Conservation (phyloP, 495 filamentous ascomycete species). For the Aspergillus egyptiacus region DNA sequence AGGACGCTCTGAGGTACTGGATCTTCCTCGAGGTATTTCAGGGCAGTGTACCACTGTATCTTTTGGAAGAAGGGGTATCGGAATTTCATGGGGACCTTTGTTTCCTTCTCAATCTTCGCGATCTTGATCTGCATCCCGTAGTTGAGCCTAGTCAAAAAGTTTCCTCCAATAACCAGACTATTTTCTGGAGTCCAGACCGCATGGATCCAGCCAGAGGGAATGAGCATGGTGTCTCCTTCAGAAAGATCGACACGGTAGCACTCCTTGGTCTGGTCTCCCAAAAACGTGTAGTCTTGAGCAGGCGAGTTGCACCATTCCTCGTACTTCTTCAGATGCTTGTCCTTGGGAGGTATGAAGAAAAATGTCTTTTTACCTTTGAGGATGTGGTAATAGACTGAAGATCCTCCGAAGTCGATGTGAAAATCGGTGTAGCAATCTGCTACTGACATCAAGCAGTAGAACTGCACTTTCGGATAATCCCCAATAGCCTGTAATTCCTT, state of each 20-base stretch:
- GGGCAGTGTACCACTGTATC: slow-evolving; percentile 65
- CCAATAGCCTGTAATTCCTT: slow-evolving; percentile 51
- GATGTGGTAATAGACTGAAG: slow-evolving; percentile 74
- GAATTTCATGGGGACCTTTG: slow-evolving; percentile 63
- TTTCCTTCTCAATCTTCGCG: slow-evolving; percentile 66
- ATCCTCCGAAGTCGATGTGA: slow-evolving; percentile 76
- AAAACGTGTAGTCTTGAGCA: slow-evolving; percentile 64
- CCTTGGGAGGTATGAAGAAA: slow-evolving; percentile 71
- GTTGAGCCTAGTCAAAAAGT: slow-evolving; percentile 65
- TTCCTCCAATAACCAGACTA: slow-evolving; percentile 71
- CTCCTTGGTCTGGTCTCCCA: slow-evolving; percentile 63
- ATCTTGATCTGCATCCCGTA: slow-evolving; percentile 69
- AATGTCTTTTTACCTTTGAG: slow-evolving; percentile 72
- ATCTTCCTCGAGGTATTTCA: slow-evolving; percentile 61
- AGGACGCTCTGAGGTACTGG: slow-evolving; percentile 56
- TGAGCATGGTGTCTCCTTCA: slow-evolving; percentile 72
- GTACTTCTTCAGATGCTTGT: slow-evolving; percentile 69
- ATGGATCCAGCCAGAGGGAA: slow-evolving; percentile 77
- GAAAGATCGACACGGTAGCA: slow-evolving; percentile 68
- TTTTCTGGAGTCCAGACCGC: slow-evolving; percentile 75
- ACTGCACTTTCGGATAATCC: slow-evolving; percentile 59
- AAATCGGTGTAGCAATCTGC: slow-evolving; percentile 76
- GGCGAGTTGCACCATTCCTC: slow-evolving; percentile 72
- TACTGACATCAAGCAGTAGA: slow-evolving; percentile 74
- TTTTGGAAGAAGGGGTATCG: slow-evolving; percentile 70